Evolutionary conservation across 805 yeast species (phyloP).

Genomic region (Pichia deserticola): DNA sequence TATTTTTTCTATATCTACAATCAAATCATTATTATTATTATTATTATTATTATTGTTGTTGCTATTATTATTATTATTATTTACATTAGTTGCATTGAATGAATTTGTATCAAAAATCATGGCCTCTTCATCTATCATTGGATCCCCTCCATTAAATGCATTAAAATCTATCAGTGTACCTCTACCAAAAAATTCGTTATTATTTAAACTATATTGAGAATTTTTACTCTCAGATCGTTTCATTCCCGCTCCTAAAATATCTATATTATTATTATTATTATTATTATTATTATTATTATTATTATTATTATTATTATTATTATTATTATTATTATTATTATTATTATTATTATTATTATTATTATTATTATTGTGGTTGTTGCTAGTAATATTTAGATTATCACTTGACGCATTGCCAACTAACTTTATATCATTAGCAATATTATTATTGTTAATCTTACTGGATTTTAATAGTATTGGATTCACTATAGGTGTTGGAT

Average conservation of each 20-base stretch:
- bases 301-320: no score
- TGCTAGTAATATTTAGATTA: no score
- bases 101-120: background rate
- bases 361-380: no score
- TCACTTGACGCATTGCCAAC: no score
- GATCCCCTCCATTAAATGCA: slow-evolving; percentile 4
- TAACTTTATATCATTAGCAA: background rate
- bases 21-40: background rate
- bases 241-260: background rate
- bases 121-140: slow-evolving; percentile 2
- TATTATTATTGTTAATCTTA: background rate
- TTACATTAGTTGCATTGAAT: background rate
- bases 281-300: no score
- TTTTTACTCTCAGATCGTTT: slow-evolving; percentile 3
- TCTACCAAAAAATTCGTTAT: slow-evolving; percentile 2
- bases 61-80: background rate
- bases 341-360: no score
- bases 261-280: no score
- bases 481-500: slow-evolving; percentile 4
- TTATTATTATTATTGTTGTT: no score
- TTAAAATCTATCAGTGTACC: slow-evolving; percentile 9
- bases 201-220: slow-evolving; percentile 1
- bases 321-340: no score
- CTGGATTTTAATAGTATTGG: background rate
- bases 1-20: background rate